Evolutionary conservation across 75 land plant species (phyloP).

Genomic region (Pinus tabuliformis): DNA sequence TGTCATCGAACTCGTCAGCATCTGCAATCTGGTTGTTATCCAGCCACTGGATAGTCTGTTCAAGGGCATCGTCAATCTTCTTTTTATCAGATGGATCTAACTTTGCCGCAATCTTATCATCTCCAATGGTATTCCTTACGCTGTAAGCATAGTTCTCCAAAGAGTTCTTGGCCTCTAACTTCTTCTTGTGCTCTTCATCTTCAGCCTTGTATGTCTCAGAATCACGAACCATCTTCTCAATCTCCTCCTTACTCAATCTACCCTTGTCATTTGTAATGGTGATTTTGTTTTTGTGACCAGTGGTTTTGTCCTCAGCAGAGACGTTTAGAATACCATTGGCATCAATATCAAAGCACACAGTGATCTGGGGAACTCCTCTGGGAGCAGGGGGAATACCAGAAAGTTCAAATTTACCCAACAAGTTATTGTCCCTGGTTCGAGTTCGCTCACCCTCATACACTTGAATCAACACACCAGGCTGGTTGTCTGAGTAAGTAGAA

Average conservation of each 20-base stretch:
- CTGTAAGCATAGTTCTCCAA: slow-evolving; percentile 52
- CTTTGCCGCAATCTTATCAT: slow-evolving; percentile 34
- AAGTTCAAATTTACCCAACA: slow-evolving; percentile 42
- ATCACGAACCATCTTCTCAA: slow-evolving; percentile 53
- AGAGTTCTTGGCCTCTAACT: slow-evolving; percentile 37
- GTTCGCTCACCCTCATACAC: slow-evolving; percentile 30
- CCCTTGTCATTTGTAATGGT: slow-evolving; percentile 55
- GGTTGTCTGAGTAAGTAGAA: slow-evolving; percentile 33
- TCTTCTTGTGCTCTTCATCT: slow-evolving; percentile 49
- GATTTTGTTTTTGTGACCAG: slow-evolving; percentile 33
- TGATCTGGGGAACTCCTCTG: slow-evolving; percentile 44
- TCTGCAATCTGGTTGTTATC: slow-evolving; percentile 33
- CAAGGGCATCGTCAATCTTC: slow-evolving; percentile 18
- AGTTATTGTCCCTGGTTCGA: slow-evolving; percentile 30
- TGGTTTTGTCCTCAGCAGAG: slow-evolving; percentile 26
- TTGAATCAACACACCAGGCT: slow-evolving; percentile 30
- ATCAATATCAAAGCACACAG: slow-evolving; percentile 34
- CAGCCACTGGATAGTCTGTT: slow-evolving; percentile 33
- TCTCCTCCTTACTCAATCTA: slow-evolving; percentile 44
- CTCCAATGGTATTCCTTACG: slow-evolving; percentile 46
- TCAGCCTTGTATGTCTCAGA: slow-evolving; percentile 47
- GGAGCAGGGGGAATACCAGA: slow-evolving; percentile 50
- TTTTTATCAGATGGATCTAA: neutral
- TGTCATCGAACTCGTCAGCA: slow-evolving; percentile 40
- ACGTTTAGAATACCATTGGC: slow-evolving; percentile 36